Evolutionary conservation across 805 yeast genomes (phyloP), one percentile per base, ranked within the genome.

Genomic region (Teunomyces stri): DNA sequence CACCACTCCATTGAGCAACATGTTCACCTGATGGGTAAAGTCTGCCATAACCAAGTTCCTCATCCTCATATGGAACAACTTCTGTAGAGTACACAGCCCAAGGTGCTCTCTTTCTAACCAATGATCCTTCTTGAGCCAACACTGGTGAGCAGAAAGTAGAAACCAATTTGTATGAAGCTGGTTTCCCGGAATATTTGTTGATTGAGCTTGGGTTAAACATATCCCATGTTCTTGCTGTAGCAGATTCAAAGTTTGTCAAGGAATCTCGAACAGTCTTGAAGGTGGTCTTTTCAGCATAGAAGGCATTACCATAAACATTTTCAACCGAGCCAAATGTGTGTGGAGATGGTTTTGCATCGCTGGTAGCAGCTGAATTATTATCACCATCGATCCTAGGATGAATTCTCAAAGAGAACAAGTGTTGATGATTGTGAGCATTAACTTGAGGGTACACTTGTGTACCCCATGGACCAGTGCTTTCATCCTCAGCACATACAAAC

Each of bases 391-490:
- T 70, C 75, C 89, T 79, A 55, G 95, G 92, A 62, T 87, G 87
- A 54, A 87, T 64, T 74, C 95, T 79, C 55, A 87, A 74, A 15
- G 89, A 79, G 67, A 87, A 87, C 70, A 87, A 69, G 70, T 87
- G 94, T 76, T 87, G 95, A 70, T 87, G 95, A 68, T 87, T 86
- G 71, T 87, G 92, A 36, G 95, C 95, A 60, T 85, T 85, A 47
- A 84, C 88, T 54, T 80, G 79, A 49, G 94, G 94, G 65, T 85
- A 86, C 45, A 87, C 92, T 57, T 76, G 74, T 28, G 92, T 84
- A 49, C 92, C 95, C 85, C 87, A 87, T 57, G 88, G 89, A 18
- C 84, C 85, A 53, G 78, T 62, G 38, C 75, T 80, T 66, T 86
- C 94, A 56, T 74, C 84, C 49, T 81, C 84, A 48, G 72, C 81